Evolutionary conservation across 208 protist species (phyloP).

Genomic region (Wallacemonas sp.): DNA sequence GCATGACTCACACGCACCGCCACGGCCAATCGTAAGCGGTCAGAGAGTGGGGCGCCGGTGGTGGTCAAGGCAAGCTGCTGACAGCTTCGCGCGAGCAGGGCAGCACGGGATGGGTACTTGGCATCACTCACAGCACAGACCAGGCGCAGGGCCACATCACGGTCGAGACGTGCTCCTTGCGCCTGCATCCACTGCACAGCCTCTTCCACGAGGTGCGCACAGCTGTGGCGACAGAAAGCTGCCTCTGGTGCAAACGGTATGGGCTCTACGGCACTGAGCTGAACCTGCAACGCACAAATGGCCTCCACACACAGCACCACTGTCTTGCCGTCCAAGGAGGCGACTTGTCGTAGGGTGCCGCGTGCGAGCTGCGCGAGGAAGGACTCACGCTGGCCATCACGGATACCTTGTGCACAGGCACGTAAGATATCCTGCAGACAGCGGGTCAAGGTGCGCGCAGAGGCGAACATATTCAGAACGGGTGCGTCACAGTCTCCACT

Average conservation of each 20-base stretch:
- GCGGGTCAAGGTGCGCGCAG: conserved; percentile 18
- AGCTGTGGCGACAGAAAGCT: not conserved
- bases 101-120: not conserved
- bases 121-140: not conserved
- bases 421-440: conserved; percentile 18
- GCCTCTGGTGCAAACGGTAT: no score
- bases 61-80: not conserved
- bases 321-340: not conserved
- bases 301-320: conserved; percentile 3
- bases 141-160: not conserved
- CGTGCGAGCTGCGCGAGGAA: conserved; percentile 13
- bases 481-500: not conserved
- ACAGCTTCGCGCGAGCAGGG: not conserved
- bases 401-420: conserved; percentile 2
- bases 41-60: no score
- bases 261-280: not conserved
- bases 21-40: not conserved
- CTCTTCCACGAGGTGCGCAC: conserved; percentile 8
- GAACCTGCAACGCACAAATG: not conserved
- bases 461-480: conserved; percentile 21
- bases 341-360: not conserved
- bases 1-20: not conserved
- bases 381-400: not conserved
- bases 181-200: not conserved
- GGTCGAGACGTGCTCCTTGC: not conserved